A percentile compares a stretch with the other conserved stretches of the same genome.
Evolutionary conservation across 352 stramenopile genomes (phyloP).

Genomic region (Globisporangium radiosum): DNA sequence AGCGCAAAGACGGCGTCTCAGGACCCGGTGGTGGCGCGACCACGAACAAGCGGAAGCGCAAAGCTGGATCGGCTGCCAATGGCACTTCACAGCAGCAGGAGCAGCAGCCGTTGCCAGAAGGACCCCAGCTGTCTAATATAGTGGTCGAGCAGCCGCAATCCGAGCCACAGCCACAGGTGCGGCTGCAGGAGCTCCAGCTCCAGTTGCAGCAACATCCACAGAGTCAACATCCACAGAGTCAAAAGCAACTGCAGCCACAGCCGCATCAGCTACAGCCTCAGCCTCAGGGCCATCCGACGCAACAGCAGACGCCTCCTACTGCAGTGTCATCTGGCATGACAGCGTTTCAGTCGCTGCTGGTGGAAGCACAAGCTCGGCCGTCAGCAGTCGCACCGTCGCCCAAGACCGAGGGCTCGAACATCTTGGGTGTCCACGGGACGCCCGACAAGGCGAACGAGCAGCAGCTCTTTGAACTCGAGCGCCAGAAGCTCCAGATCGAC

Average conservation of each 20-base stretch:
- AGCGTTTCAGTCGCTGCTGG: neutral
- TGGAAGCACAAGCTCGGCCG: neutral
- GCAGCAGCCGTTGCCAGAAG: neutral
- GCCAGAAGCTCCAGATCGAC: slow-evolving; percentile 37
- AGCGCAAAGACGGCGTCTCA: neutral
- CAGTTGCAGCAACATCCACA: slow-evolving; percentile 1
- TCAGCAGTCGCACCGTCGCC: neutral
- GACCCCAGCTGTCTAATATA: too few relatives aligned
- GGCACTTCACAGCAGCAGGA: neutral
- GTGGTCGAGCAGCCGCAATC: neutral
- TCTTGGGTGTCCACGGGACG: slow-evolving; percentile 7
- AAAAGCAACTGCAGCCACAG: slow-evolving; percentile 1
- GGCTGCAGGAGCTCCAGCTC: neutral
- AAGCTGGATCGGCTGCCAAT: neutral
- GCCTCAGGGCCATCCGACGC: neutral
- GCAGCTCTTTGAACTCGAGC: slow-evolving; percentile 42
- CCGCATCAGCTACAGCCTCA: neutral
- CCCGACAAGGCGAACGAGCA: slow-evolving; percentile 31
- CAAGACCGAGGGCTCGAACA: slow-evolving; percentile 3
- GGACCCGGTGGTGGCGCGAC: too few relatives aligned
- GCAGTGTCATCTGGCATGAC: neutral
- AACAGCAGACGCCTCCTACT: neutral
- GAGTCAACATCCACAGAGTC: neutral
- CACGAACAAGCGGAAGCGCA: slow-evolving; percentile 1
- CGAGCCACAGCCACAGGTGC: neutral